Base-by-base conservation (phyloP, 2,329 filamentous ascomycete species). In the Fusarium beomiforme region DNA sequence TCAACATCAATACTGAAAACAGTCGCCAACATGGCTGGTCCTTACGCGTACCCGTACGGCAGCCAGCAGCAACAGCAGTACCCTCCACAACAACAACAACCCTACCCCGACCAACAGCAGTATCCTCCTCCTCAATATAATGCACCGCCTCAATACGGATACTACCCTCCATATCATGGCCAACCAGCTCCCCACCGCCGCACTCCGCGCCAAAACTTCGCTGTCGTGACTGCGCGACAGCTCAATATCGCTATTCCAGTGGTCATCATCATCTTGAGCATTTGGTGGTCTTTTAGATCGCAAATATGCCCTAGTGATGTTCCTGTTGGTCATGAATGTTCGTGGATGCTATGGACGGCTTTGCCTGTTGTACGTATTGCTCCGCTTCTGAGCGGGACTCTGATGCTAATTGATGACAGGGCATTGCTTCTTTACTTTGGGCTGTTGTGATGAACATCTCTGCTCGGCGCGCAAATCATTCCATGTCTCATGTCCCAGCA, bases 221-320 rank as follows among this genome's bases (percentile, higher is more conserved):
- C 69, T 24, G 60, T 72, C 13, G 41, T 43, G 26, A 51, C 64
- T 24, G 70, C 70, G 4, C 72, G 72, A 10, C 62, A 67, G n/a
- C 67, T 76, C 39, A 57, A 68, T 14, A 60, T 77, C 58, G 57
- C 78, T 19, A 64, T 75, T 16, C 60, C 78, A 3, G 81, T 80
- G 10, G 60, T 81, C 16, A 81, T 82, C 31, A 79, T 86, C 50
- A 59, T 81, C 31, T 72, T 86, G 19, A 76, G 85, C 14, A 68
- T 90, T 13, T 86, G 76, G 76, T 77, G 76, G 76, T 76, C 74
- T 50, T 46, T 74, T 14, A 55, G 65, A 14, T 62, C 69, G 5
- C 62, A 67, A n/a, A 54, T 69, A 14, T 77, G 76, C 50, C 72
- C 75, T 1, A 50, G 29, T 16, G 51, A 65, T 56, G 71, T 61